phyloP scores from a whole-genome alignment of 768 basidiomycete genomes.

The Xerocomus potaroensis region DNA sequence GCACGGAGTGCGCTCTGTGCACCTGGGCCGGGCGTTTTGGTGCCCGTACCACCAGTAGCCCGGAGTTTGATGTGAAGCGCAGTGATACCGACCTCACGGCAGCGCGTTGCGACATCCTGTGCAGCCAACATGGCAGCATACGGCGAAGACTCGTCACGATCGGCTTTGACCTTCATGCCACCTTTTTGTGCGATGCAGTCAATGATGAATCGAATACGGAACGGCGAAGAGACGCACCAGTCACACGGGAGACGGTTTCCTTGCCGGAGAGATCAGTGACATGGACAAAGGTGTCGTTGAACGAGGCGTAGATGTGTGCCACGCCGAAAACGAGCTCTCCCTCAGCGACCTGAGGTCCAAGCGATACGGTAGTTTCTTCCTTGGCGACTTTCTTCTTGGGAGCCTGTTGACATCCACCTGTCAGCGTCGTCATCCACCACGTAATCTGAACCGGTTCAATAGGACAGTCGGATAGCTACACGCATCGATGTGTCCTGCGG shows the following conservation, averaged over 20 bases:
- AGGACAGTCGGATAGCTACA: neutral
- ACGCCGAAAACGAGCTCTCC: constrained; percentile 98
- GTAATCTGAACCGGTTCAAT: neutral
- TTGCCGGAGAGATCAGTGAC: constrained; percentile 98
- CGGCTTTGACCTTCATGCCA: constrained; percentile 99
- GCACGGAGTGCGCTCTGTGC: constrained; percentile 98
- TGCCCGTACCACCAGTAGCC: constrained; percentile 96
- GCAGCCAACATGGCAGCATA: constrained; percentile 98
- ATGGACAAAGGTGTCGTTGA: constrained; percentile 99
- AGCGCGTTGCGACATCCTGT: constrained; percentile 92
- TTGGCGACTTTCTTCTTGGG: constrained; percentile 81
- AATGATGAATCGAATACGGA: neutral
- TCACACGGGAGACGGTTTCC: constrained; percentile 98
- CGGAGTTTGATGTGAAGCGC: constrained; percentile 99
- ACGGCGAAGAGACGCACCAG: constrained; percentile 51
- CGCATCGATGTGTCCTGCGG: neutral
- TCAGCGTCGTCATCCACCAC: constrained; percentile 52
- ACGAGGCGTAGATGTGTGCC: constrained; percentile 98
- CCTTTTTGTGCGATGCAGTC: constrained; percentile 40
- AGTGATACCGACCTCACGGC: constrained; percentile 98
- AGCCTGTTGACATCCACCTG: constrained; percentile 57
- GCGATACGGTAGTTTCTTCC: constrained; percentile 81
- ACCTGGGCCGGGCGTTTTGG: constrained; percentile 98
- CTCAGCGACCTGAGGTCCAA: constrained; percentile 94
- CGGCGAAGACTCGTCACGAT: constrained; percentile 98